phyloP scores from a whole-genome alignment of 306 rosid species.

The Dicorynia guianensis region DNA sequence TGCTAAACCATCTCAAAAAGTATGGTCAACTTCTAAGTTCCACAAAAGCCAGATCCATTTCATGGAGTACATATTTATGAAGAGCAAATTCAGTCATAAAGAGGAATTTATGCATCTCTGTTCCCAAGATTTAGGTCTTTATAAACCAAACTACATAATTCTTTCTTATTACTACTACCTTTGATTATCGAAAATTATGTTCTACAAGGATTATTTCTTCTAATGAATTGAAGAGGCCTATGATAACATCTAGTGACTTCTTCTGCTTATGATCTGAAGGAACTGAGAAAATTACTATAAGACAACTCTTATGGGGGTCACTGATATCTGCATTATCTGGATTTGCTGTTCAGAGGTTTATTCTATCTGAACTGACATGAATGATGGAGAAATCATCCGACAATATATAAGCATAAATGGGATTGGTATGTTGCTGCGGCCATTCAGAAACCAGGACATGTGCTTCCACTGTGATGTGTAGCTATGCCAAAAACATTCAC shows the following conservation, averaged over 20 bases:
- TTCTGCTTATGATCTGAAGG: no score
- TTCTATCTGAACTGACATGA: conserved; percentile 34
- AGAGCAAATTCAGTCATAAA: not conserved
- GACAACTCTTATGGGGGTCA: not conserved
- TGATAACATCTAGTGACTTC: no score
- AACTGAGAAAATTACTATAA: no score
- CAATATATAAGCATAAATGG: conserved; percentile 13
- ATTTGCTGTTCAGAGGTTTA: conserved; percentile 23
- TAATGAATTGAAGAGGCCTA: no score
- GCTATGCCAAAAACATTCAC: conserved; percentile 11
- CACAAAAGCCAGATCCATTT: not conserved
- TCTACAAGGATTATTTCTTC: no score
- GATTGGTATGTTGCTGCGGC: conserved; percentile 15
- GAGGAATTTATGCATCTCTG: not conserved
- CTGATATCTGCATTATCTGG: no score
- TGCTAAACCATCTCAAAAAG: conserved; percentile 13
- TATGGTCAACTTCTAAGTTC: conserved; percentile 1
- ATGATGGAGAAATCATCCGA: conserved; percentile 9
- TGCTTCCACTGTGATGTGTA: conserved; percentile 20
- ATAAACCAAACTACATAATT: no score
- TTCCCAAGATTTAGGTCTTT: no score
- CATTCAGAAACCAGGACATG: conserved; percentile 34
- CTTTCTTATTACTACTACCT: no score
- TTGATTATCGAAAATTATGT: no score
- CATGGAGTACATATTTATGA: not conserved